Percentiles rank a stretch among this genome's conserved stretches.
Conservation (phyloP, 2,329 filamentous ascomycete species). For the Cladosporium cucumerinum region DNA sequence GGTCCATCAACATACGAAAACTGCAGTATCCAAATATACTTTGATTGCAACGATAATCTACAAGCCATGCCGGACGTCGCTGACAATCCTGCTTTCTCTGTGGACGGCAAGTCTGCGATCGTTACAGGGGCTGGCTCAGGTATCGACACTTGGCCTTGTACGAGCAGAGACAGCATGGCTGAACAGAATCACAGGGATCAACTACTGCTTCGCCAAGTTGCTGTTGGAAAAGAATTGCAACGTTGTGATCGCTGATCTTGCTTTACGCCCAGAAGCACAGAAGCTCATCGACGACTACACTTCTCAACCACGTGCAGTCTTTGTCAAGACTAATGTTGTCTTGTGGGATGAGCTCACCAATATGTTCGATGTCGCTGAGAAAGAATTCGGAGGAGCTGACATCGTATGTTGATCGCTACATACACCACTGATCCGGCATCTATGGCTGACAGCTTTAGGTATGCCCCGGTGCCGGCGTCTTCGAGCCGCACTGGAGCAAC, state of each 20-base stretch:
- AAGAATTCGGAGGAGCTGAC: constrained; percentile 47
- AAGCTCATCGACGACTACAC: constrained; percentile 39
- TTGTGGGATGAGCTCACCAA: constrained; percentile 49
- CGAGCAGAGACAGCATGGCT: neutral
- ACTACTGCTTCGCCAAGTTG: constrained; percentile 44
- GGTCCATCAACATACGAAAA: neutral
- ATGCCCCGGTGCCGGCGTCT: constrained; percentile 49
- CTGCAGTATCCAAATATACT: neutral
- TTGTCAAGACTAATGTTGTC: constrained; percentile 47
- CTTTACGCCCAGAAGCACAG: constrained; percentile 47
- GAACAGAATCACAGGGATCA: constrained; percentile 41
- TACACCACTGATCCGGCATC: constrained; percentile 4
- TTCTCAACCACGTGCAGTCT: constrained; percentile 39
- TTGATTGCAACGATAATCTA: neutral
- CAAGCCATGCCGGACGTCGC: neutral
- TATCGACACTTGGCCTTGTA: neutral
- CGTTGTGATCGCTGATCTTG: constrained; percentile 48
- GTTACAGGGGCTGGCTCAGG: constrained; percentile 48
- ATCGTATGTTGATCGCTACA: constrained; percentile 40
- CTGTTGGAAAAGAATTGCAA: constrained; percentile 46
- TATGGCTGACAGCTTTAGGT: constrained; percentile 24
- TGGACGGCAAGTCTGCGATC: constrained; percentile 40
- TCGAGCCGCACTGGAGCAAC: constrained; percentile 47
- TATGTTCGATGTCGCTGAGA: constrained; percentile 49
- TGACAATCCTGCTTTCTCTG: constrained; percentile 30